Evolutionary conservation across 768 basidiomycete species (phyloP).

Genomic region (Saitozyma podzolica): DNA sequence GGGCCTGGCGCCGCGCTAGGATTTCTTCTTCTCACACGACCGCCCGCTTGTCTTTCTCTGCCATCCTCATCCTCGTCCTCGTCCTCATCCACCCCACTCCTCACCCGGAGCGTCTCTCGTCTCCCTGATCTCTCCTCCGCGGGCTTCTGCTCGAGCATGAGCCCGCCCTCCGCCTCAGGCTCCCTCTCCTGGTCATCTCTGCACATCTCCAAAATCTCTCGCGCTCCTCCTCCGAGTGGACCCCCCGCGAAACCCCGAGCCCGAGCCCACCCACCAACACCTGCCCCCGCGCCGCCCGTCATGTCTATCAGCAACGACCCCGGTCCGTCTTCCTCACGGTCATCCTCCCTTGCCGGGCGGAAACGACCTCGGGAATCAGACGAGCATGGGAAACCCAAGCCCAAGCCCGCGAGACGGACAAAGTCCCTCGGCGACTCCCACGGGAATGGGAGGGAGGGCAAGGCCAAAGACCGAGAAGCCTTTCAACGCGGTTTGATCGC

Average conservation of each 20-base stretch:
- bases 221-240: slow-evolving; percentile 11
- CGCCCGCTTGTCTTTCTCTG: too few species aligned
- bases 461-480: slow-evolving; percentile 37
- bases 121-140: too few species aligned
- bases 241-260: slow-evolving; percentile 3
- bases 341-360: slow-evolving; percentile 36
- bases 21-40: too few species aligned
- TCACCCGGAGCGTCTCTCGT: too few species aligned
- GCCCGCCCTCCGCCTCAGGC: too few species aligned
- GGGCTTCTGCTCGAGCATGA: too few species aligned
- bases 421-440: slow-evolving; percentile 46
- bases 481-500: slow-evolving; percentile 52
- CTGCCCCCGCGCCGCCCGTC: slow-evolving; percentile 11
- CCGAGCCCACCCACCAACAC: slow-evolving; percentile 3
- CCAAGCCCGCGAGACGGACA: slow-evolving; percentile 31
- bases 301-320: slow-evolving; percentile 24
- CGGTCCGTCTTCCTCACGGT: slow-evolving; percentile 22
- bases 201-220: slow-evolving; percentile 28
- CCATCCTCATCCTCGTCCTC: too few species aligned
- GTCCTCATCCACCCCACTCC: too few species aligned
- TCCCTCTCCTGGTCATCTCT: slow-evolving; percentile 33
- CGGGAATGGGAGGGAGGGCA: slow-evolving; percentile 7
- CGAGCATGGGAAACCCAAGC: slow-evolving; percentile 14
- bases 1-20: too few species aligned
- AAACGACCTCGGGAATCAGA: slow-evolving; percentile 42